Evolutionary conservation across 768 basidiomycete species (phyloP), one percentile per base, ranked within the genome.

Genomic region (Rhodosporidiobolus odoratus): DNA sequence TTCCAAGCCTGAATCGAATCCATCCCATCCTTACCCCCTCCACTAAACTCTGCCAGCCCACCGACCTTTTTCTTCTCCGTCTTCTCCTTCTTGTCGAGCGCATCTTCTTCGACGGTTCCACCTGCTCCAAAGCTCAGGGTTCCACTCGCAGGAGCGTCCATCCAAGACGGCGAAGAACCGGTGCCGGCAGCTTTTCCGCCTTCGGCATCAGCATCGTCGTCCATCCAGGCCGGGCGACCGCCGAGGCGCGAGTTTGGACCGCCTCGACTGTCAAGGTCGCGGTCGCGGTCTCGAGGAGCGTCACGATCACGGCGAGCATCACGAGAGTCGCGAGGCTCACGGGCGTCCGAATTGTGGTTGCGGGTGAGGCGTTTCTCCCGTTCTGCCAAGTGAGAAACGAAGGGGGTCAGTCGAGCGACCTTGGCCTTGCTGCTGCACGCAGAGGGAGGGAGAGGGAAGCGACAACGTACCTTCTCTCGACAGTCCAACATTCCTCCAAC

Each of bases 1-100:
- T 74, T 74, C 58, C 58, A 74, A 54, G 67, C 66, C 64, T 74
- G 73, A 25, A 74, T 68, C 40, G 60, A 34, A 50, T 74, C 73
- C 41, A 74, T 58, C 1, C 68, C 72, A 3, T 48, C 62, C 30
- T 25, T n/a, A 2, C 35, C 48, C 1, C 47, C 56, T 9, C 45
- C 21, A n/a, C 30, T 27, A 32, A 32, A 50, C 23, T 32, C 30
- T 1, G 30, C 54, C 16, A 45, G 43, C 3, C 25, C 61, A 43
- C 30, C 30, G 25, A n/a, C n/a, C 35, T 30, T 43, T 32, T 41
- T 68, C 53, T 43, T 34, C 41, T 43, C 32, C 41, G 62, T 38
- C 27, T 63, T 23, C 35, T 57, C 38, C 19, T 58, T 38, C 25
- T 62, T 21, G 27, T 19, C 59, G 50, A 41, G 52, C 30, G 10